phyloP scores from a whole-genome alignment of 139 green algal species.

The Chlorokybus atmophyticus region DNA sequence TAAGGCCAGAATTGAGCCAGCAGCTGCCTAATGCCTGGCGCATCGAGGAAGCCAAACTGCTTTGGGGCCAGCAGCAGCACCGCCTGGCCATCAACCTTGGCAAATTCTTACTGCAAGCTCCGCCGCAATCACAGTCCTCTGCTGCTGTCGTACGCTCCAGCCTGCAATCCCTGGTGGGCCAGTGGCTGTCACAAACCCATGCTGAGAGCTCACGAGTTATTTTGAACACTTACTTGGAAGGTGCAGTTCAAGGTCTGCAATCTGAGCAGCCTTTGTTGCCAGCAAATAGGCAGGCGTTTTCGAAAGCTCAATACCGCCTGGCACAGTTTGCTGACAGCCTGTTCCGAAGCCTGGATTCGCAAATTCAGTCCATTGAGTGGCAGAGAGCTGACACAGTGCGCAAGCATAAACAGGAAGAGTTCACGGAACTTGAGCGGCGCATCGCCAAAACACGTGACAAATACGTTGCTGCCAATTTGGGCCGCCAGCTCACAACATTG shows the following conservation, averaged over 20 bases:
- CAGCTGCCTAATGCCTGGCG: slow-evolving; percentile 10
- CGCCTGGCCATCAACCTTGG: slow-evolving; percentile 34
- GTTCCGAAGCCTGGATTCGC: slow-evolving; percentile 38
- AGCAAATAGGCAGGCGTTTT: too few relatives aligned
- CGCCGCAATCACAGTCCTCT: too few relatives aligned
- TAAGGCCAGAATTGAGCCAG: not conserved
- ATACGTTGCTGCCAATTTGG: too few relatives aligned
- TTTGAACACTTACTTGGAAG: slow-evolving; percentile 9
- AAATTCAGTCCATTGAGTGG: slow-evolving; percentile 48
- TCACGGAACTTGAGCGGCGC: too few relatives aligned
- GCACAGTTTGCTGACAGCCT: slow-evolving; percentile 59
- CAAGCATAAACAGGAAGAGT: slow-evolving; percentile 16
- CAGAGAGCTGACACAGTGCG: slow-evolving; percentile 10
- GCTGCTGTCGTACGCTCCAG: slow-evolving; percentile 33
- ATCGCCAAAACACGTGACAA: too few relatives aligned
- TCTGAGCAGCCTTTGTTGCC: not conserved
- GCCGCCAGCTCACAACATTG: too few relatives aligned
- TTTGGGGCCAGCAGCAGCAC: slow-evolving; percentile 52
- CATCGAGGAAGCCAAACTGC: slow-evolving; percentile 63
- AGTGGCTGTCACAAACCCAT: slow-evolving; percentile 47
- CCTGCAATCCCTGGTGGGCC: slow-evolving; percentile 41
- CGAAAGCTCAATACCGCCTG: slow-evolving; percentile 54
- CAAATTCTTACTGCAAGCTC: slow-evolving; percentile 11
- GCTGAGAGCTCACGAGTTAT: slow-evolving; percentile 24
- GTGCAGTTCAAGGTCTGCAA: not conserved